These are phyloP conservation scores for Quercus berberidifolia DNA, from an alignment of 306 rosid species.

Conservation along the genomic window DNA sequence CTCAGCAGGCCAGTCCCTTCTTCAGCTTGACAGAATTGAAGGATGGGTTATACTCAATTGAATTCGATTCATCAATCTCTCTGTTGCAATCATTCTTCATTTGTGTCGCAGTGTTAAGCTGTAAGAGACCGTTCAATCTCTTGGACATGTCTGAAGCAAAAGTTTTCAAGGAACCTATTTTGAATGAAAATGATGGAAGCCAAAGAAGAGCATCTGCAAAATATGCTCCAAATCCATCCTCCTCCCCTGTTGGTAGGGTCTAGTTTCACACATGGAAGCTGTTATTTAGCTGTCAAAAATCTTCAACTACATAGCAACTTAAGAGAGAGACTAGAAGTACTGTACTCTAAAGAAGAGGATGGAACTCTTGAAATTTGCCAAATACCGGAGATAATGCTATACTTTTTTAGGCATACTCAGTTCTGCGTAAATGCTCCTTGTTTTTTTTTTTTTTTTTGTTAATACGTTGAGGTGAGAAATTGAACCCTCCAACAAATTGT, in stretches of 20 bases:
- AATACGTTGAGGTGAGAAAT: neutral
- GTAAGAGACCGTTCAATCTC: constrained; percentile 41
- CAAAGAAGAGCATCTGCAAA: constrained; percentile 38
- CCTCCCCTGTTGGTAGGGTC: constrained; percentile 86
- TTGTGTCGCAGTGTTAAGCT: constrained; percentile 47
- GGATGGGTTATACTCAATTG: constrained; percentile 66
- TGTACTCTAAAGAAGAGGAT: neutral
- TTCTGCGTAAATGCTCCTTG: neutral
- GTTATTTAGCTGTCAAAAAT: constrained; percentile 23
- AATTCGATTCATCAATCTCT: constrained; percentile 66
- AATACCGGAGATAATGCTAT: neutral
- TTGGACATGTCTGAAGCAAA: constrained; percentile 34
- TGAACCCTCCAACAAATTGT: no score
- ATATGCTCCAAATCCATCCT: constrained; percentile 76
- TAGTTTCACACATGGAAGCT: constrained; percentile 29
- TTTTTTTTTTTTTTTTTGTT: neutral
- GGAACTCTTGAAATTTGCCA: neutral
- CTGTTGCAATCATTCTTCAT: constrained; percentile 81
- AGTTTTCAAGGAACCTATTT: constrained; percentile 19
- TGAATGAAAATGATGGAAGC: constrained; percentile 20
- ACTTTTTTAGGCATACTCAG: neutral
- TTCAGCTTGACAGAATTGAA: constrained; percentile 65
- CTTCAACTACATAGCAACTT: constrained; percentile 6
- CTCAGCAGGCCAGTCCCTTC: constrained; percentile 36
- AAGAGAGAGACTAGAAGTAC: neutral